Percentiles rank a stretch among this genome's conserved stretches.
These are phyloP conservation scores for Gloeopeniophorella convolvens DNA, from an alignment of 768 basidiomycete genomes.

Conservation along the genomic window DNA sequence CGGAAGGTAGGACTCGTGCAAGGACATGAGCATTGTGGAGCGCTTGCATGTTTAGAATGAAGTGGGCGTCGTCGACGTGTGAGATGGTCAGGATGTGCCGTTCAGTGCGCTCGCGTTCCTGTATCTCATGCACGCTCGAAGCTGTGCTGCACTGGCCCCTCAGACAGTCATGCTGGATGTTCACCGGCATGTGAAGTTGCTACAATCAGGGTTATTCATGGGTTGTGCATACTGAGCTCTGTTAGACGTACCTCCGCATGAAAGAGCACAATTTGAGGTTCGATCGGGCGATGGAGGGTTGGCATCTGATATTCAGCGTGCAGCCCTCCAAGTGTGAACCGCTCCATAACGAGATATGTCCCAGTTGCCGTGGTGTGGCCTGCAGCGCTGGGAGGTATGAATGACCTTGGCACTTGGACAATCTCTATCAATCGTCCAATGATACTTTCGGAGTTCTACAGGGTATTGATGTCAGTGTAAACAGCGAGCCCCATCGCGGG, in stretches of 20 bases:
- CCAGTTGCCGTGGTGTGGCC: background rate
- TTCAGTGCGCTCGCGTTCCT: conserved; percentile 6
- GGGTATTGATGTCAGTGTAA: background rate
- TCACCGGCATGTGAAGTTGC: conserved; percentile 22
- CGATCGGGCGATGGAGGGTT: too few relatives aligned
- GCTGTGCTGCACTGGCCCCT: background rate
- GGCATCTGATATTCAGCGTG: too few relatives aligned
- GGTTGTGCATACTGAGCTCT: too few relatives aligned
- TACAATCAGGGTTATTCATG: conserved; percentile 1
- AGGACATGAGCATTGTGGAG: conserved; percentile 19
- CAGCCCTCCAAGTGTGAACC: too few relatives aligned
- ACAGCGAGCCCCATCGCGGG: background rate
- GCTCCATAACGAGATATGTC: too few relatives aligned
- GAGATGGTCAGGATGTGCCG: background rate
- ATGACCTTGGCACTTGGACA: background rate
- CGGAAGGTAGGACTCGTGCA: conserved; percentile 20
- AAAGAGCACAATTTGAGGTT: too few relatives aligned
- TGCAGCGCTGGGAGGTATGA: background rate
- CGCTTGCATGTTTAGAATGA: background rate
- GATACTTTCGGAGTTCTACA: background rate
- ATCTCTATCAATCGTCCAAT: background rate
- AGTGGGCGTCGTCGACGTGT: background rate
- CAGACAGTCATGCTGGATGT: conserved; percentile 21
- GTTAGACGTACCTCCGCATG: too few relatives aligned
- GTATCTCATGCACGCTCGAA: background rate